Percentiles rank a stretch among this genome's conserved stretches.
These are phyloP conservation scores for Rutidosis leptorrhynchoides DNA, from an alignment of 129 eudicot genomes.

Conservation along the genomic window DNA sequence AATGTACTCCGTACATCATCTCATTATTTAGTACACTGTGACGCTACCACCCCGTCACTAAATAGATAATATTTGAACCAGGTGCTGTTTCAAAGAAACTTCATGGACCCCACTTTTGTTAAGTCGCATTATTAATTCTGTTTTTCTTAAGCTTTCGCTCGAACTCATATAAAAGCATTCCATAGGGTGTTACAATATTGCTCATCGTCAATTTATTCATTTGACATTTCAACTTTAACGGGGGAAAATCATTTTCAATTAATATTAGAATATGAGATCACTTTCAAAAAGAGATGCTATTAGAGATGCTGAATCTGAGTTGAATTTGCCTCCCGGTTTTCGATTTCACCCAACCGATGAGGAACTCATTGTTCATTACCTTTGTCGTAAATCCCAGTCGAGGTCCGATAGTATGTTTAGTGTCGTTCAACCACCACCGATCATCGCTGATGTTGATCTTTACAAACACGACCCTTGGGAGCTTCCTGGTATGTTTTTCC, in stretches of 20 bases:
- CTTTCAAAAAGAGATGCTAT: conserved; percentile 15
- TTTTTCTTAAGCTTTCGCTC: not conserved
- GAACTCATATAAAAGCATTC: too few relatives aligned
- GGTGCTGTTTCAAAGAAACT: too few relatives aligned
- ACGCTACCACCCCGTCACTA: too few relatives aligned
- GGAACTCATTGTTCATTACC: conserved; percentile 35
- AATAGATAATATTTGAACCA: too few relatives aligned
- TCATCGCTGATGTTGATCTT: conserved; percentile 43
- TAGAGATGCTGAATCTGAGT: conserved; percentile 38
- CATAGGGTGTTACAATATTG: too few relatives aligned
- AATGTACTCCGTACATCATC: too few relatives aligned
- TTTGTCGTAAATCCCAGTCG: conserved; percentile 21
- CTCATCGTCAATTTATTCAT: too few relatives aligned
- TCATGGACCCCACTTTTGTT: too few relatives aligned
- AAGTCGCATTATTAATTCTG: too few relatives aligned
- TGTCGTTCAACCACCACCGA: conserved; percentile 17
- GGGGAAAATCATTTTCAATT: not conserved
- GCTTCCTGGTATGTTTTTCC: conserved; percentile 37
- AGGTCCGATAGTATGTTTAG: not conserved
- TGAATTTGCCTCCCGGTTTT: conserved; percentile 40
- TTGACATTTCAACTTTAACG: not conserved
- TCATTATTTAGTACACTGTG: too few relatives aligned
- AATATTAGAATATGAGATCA: conserved; percentile 25
- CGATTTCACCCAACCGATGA: conserved; percentile 45
- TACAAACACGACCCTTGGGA: conserved; percentile 43